Percentiles rank a stretch among this genome's conserved stretches.
phyloP scores from a whole-genome alignment of 177 flowering plant species.

The Vitis hybrid region DNA sequence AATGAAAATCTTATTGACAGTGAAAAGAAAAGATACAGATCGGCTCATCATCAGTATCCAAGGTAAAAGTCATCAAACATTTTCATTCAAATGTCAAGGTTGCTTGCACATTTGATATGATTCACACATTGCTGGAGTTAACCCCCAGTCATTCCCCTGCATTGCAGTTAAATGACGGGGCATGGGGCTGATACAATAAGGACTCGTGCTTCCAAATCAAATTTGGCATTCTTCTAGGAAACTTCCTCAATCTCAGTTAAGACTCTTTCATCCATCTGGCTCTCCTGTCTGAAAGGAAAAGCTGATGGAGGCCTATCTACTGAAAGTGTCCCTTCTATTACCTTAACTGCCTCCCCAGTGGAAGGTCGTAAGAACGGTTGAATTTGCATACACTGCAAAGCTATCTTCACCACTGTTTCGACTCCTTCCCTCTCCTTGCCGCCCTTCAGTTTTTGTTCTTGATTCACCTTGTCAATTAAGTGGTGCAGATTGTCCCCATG shows the following conservation, averaged over 20 bases:
- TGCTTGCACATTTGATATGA: too few species aligned
- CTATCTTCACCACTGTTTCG: constrained; percentile 41
- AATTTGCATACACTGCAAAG: constrained; percentile 56
- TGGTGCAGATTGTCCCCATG: constrained; percentile 18
- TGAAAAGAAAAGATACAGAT: too few species aligned
- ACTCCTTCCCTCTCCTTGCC: constrained; percentile 26
- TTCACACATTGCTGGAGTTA: background rate
- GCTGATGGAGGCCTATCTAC: too few species aligned
- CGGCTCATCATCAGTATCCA: too few species aligned
- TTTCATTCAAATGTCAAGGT: too few species aligned
- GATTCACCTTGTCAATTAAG: constrained; percentile 14
- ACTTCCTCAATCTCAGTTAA: constrained; percentile 4
- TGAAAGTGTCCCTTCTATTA: too few species aligned
- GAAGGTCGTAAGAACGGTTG: constrained; percentile 10
- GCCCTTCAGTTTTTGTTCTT: constrained; percentile 16
- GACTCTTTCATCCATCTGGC: constrained; percentile 2
- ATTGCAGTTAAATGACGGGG: too few species aligned
- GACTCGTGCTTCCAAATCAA: background rate
- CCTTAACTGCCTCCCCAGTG: too few species aligned
- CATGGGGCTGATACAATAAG: background rate
- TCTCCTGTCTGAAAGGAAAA: too few species aligned
- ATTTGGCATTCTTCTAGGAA: constrained; percentile 1
- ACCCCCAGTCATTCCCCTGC: background rate
- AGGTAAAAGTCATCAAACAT: too few species aligned
- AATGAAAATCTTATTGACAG: too few species aligned